These are phyloP conservation scores for Meira miltonrushii DNA, from an alignment of 1,284 basidiomycete genomes.

Conservation along the genomic window DNA sequence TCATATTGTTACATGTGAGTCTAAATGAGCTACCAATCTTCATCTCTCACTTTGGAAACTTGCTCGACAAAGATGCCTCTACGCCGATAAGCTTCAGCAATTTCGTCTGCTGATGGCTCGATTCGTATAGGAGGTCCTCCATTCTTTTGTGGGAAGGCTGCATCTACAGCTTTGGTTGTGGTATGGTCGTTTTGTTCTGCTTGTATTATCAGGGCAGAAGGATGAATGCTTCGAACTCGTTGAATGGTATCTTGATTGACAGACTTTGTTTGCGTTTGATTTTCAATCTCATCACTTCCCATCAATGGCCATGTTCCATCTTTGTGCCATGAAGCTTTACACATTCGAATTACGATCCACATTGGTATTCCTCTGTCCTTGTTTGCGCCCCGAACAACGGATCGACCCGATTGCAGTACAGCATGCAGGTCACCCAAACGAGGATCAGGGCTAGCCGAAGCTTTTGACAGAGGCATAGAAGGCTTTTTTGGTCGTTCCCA, in stretches of 20 bases:
- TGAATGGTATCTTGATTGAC: neutral
- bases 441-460: neutral
- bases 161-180: neutral
- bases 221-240: neutral
- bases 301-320: conserved; percentile 10
- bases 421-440: neutral
- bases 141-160: neutral
- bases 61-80: neutral
- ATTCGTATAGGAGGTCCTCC: neutral
- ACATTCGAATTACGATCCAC: conserved; percentile 5
- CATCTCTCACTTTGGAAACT: neutral
- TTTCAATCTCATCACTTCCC: neutral
- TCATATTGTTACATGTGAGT: no score
- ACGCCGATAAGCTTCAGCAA: neutral
- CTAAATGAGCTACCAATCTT: no score
- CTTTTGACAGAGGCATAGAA: neutral
- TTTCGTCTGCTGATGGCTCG: neutral
- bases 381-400: neutral
- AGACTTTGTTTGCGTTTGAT: neutral
- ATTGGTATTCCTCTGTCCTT: conserved; percentile 3
- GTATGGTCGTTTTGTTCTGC: neutral
- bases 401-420: neutral
- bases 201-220: neutral
- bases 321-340: conserved; percentile 8
- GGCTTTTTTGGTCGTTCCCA: neutral